phyloP scores from a whole-genome alignment of 495 filamentous ascomycete genomes.

The Delitschia confertaspora region DNA sequence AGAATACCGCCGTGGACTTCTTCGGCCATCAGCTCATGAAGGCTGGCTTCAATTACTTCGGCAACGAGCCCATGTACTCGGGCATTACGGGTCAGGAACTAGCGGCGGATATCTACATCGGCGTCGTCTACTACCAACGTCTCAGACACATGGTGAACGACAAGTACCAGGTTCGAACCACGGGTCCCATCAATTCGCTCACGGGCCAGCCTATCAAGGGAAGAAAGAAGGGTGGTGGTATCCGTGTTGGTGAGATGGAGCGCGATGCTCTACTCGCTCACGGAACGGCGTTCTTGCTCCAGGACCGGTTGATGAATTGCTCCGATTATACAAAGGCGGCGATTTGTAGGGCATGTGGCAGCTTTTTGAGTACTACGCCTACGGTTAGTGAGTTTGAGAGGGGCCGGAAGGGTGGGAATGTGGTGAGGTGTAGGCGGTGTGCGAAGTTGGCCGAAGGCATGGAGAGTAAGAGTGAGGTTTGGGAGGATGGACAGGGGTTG shows the following conservation, averaged over 20 bases:
- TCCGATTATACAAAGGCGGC: conserved; percentile 80
- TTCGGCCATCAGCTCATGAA: conserved; percentile 90
- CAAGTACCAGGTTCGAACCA: conserved; percentile 97
- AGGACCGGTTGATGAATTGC: conserved; percentile 94
- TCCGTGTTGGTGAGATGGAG: conserved; percentile 99
- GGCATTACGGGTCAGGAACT: conserved; percentile 94
- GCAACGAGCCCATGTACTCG: conserved; percentile 95
- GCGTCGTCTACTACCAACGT: conserved; percentile 95
- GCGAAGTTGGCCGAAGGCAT: conserved; percentile 45
- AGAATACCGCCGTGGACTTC: conserved; percentile 85
- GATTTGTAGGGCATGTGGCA: conserved; percentile 81
- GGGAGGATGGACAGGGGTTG: conserved; percentile 81
- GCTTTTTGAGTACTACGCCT: conserved; percentile 74
- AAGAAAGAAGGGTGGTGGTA: conserved; percentile 89
- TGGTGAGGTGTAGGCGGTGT: conserved; percentile 78
- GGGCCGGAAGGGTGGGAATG: conserved; percentile 46
- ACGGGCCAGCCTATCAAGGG: conserved; percentile 98
- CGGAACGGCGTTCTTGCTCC: conserved; percentile 86
- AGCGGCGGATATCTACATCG: conserved; percentile 89
- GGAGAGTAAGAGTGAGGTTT: conserved; percentile 62
- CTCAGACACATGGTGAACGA: conserved; percentile 99
- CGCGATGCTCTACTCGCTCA: conserved; percentile 89
- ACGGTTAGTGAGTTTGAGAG: conserved; percentile 50
- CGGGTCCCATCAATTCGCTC: conserved; percentile 75
- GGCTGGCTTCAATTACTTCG: conserved; percentile 95